These are phyloP conservation scores for Pisolithus albus DNA, from an alignment of 768 basidiomycete species.

Conservation along the genomic window DNA sequence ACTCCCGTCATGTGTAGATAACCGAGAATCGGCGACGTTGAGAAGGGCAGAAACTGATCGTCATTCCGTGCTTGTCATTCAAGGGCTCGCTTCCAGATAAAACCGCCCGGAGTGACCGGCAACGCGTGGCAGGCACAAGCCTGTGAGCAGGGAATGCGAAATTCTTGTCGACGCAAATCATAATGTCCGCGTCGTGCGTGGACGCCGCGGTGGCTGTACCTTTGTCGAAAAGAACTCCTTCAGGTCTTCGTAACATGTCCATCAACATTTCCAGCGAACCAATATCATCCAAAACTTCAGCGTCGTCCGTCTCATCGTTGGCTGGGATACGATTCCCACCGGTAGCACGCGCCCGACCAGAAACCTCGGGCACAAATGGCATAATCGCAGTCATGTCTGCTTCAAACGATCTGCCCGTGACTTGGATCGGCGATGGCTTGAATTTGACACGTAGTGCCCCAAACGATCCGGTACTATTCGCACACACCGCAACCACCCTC, in stretches of 20 bases:
- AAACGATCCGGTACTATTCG: slow-evolving; percentile 83
- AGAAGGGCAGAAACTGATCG: slow-evolving; percentile 21
- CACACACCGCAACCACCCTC: slow-evolving; percentile 76
- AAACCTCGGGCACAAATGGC: slow-evolving; percentile 41
- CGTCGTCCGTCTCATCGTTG: slow-evolving; percentile 37
- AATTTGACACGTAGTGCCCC: slow-evolving; percentile 78
- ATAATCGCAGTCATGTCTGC: slow-evolving; percentile 61
- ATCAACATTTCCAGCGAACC: slow-evolving; percentile 23
- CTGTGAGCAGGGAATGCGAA: slow-evolving; percentile 56
- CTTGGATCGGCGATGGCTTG: slow-evolving; percentile 44
- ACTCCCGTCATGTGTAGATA: slow-evolving; percentile 41
- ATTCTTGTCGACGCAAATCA: slow-evolving; percentile 40
- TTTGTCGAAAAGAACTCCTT: neutral
- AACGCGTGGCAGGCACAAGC: slow-evolving; percentile 60
- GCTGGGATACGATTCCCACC: slow-evolving; percentile 1
- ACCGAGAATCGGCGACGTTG: neutral
- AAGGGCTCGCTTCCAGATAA: slow-evolving; percentile 30
- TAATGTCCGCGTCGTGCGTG: slow-evolving; percentile 52
- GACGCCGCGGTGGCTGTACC: neutral
- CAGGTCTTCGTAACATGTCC: slow-evolving; percentile 1
- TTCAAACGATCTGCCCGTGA: slow-evolving; percentile 50
- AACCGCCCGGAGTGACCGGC: slow-evolving; percentile 35
- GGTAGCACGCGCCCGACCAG: neutral
- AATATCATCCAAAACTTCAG: slow-evolving; percentile 30
- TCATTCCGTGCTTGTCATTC: slow-evolving; percentile 24